phyloP scores from a whole-genome alignment of 352 stramenopile genomes.

The Saprolegnia parasitica region DNA sequence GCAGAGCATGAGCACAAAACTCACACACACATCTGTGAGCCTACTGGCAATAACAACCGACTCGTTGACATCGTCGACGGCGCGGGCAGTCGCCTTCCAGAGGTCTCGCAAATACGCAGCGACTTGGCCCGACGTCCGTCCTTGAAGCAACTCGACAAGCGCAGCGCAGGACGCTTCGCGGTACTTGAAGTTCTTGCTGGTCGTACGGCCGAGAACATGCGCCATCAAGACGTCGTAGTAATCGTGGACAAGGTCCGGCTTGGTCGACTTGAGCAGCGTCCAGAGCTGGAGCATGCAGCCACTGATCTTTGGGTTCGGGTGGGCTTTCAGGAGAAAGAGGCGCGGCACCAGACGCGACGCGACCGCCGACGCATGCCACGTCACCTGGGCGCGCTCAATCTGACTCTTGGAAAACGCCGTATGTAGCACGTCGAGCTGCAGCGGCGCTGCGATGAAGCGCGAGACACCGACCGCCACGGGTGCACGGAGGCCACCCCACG shows the following conservation, averaged over 20 bases:
- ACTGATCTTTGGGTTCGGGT: constrained; percentile 61
- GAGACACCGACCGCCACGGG: not conserved
- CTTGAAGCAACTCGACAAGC: constrained; percentile 60
- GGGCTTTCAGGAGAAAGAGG: constrained; percentile 72
- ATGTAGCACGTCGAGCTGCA: constrained; percentile 9
- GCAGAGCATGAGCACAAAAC: not conserved
- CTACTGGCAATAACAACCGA: constrained; percentile 39
- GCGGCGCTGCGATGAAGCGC: not conserved
- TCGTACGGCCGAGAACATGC: constrained; percentile 54
- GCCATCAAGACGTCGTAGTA: constrained; percentile 50
- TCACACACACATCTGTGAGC: not conserved
- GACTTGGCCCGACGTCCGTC: constrained; percentile 43
- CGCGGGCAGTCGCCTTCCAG: constrained; percentile 61
- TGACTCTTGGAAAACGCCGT: constrained; percentile 43
- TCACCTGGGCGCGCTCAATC: constrained; percentile 46
- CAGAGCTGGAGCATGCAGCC: constrained; percentile 65
- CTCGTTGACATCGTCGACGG: constrained; percentile 78
- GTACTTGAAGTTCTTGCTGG: constrained; percentile 76
- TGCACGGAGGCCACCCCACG: constrained; percentile 45
- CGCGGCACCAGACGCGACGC: constrained; percentile 60
- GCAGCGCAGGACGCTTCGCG: constrained; percentile 62
- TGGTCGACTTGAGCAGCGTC: constrained; percentile 30
- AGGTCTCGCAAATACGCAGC: constrained; percentile 48
- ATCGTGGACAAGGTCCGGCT: constrained; percentile 48
- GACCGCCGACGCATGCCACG: constrained; percentile 50